Conservation (phyloP, 148 eudicot species). For the Linanthus parryae region DNA sequence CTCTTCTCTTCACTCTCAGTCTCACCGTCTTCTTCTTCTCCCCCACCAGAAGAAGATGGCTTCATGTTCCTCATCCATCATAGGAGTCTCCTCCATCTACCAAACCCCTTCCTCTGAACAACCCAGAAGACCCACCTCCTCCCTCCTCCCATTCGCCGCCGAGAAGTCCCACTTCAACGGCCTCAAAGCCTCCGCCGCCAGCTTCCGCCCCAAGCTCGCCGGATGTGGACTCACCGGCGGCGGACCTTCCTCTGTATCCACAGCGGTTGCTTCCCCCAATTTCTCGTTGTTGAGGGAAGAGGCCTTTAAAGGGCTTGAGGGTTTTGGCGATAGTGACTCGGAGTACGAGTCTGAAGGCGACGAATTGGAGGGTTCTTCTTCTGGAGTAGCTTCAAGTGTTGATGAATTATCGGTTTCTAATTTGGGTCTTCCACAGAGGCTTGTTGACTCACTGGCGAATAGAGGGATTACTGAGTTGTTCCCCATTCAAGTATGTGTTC, state of each 20-base stretch:
- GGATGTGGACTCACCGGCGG: not conserved
- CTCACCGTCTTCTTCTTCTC: conserved; percentile 1
- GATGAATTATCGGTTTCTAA: conserved; percentile 60
- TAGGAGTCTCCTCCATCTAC: conserved; percentile 53
- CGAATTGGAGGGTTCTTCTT: conserved; percentile 10
- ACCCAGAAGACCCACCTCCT: conserved; percentile 23
- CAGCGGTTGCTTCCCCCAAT: conserved; percentile 68
- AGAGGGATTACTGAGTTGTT: conserved; percentile 82
- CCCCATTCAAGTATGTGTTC: conserved; percentile 68
- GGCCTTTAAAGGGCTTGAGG: conserved; percentile 67
- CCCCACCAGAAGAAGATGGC: conserved; percentile 39
- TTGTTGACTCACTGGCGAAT: conserved; percentile 50
- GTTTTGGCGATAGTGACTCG: conserved; percentile 29
- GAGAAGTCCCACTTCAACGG: conserved; percentile 28
- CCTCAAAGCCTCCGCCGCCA: conserved; percentile 16
- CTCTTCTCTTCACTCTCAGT: conserved; percentile 13
- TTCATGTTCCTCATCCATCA: conserved; percentile 55
- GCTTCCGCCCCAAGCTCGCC: not conserved
- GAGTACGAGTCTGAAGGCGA: conserved; percentile 27
- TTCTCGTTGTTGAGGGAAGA: conserved; percentile 75
- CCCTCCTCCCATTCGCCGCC: conserved; percentile 26
- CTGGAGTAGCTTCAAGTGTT: conserved; percentile 13
- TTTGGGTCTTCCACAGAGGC: conserved; percentile 68
- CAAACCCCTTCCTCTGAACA: conserved; percentile 41
- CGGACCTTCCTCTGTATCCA: conserved; percentile 31